phyloP scores from a whole-genome alignment of 768 basidiomycete species.

The Pulveroboletus sp. region DNA sequence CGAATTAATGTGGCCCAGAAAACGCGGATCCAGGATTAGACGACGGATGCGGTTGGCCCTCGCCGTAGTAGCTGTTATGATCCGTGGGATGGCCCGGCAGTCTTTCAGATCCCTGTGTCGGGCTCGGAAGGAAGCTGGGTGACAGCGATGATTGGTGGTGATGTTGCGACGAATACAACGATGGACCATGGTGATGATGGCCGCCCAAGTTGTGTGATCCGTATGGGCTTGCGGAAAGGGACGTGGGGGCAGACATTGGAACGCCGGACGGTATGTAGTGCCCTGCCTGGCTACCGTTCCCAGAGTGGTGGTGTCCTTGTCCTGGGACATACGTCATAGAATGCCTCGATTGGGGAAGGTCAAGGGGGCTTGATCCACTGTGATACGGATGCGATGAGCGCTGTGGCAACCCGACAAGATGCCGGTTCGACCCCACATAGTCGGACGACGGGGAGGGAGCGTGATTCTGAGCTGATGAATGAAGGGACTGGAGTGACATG shows the following conservation, averaged over 20 bases:
- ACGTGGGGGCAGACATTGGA: conserved; percentile 52
- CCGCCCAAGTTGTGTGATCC: conserved; percentile 25
- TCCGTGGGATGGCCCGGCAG: conserved; percentile 26
- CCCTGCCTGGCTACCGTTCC: conserved; percentile 27
- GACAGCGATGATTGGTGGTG: conserved; percentile 30
- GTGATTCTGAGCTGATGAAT: conserved; percentile 31
- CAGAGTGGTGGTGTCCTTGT: conserved; percentile 45
- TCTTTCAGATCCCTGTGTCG: conserved; percentile 29
- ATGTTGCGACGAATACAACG: conserved; percentile 31
- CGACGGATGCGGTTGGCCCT: conserved; percentile 26
- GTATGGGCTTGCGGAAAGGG: conserved; percentile 41
- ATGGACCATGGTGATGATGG: conserved; percentile 28
- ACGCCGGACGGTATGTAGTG: conserved; percentile 36
- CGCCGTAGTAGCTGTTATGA: conserved; percentile 27
- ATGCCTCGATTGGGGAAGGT: conserved; percentile 33
- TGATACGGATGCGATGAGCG: conserved; percentile 31
- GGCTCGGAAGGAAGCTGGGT: conserved; percentile 29
- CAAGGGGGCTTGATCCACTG: conserved; percentile 20
- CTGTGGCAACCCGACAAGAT: conserved; percentile 44
- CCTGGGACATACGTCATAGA: conserved; percentile 39
- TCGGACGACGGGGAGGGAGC: conserved; percentile 34
- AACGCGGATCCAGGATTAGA: conserved; percentile 27
- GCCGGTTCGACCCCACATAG: conserved; percentile 42
- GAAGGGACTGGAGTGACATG: conserved; percentile 65
- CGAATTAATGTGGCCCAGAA: conserved; percentile 29